Evolutionary conservation across 768 basidiomycete genomes (phyloP), one percentile per base, ranked within the genome.

Genomic region (Lentinula guzmanii): DNA sequence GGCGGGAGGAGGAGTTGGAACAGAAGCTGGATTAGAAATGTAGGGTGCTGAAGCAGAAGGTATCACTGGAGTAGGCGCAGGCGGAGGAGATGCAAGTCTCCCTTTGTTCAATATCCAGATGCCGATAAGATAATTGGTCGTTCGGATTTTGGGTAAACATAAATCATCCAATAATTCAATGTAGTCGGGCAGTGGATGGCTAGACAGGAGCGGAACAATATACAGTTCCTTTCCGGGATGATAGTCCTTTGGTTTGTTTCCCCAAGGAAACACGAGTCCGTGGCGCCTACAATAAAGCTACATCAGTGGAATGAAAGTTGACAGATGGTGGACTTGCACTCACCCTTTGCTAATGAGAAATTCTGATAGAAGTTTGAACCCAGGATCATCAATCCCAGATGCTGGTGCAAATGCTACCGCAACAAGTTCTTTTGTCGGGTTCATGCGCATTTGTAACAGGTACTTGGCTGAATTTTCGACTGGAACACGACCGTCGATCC

Each of bases 91-190:
- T n/a, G 76, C 79, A 3, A 93, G 81, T 72, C 86, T 92, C 28
- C 90, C 93, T 71, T 89, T 93, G 67, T 82, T 84, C 16, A 95
- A 77, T n/a, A 96, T 82, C 84, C 91, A 93, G 13, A 95, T 85
- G 24, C 90, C 90, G 48, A 96, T 75, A 42, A 96, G 79, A 63
- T 86, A 86, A 68, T 91, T 84, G 2, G 74, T 70, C n/a, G 71
- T 80, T 33, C 93, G 81, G 9, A 74, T 69, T 66, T 82, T 84
- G 13, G 91, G 90, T 1, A 96, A 71, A 61, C 77, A 79, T 51
- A 93, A 78, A 31, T 90, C 80, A 65, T 95, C 93, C 52, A 94
- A 72, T 1, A 95, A 77, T 66, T 94, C 91, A 65, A 95, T 80
- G 67, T 86, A 95, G 62, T 95, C 94, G 0, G 94, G 94, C 1